Conservation (phyloP, 192 early-diverging fungal species). For the Mortierella alpina region DNA sequence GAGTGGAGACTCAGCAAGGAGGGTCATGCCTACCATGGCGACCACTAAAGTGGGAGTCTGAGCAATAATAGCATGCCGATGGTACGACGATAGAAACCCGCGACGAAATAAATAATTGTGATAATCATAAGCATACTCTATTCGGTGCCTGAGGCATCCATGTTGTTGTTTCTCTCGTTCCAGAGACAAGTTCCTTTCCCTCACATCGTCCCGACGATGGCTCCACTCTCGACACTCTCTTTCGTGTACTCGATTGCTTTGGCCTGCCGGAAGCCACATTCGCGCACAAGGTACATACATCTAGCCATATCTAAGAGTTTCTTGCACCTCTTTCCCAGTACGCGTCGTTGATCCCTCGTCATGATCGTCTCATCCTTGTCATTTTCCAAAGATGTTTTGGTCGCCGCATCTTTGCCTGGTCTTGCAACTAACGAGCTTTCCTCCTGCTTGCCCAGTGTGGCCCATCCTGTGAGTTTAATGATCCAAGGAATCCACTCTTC, state of each 20-base stretch:
- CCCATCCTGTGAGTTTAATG: conserved; percentile 47
- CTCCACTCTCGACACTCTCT: conserved; percentile 49
- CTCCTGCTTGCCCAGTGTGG: conserved; percentile 40
- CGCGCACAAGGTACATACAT: conserved; percentile 37
- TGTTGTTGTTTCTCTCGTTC: not conserved
- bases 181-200: not conserved
- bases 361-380: conserved; percentile 1
- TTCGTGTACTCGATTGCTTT: conserved; percentile 43
- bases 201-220: conserved; percentile 41
- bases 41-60: conserved; percentile 1
- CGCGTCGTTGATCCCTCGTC: conserved; percentile 36
- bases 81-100: too few relatives aligned
- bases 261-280: conserved; percentile 44
- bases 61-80: too few relatives aligned
- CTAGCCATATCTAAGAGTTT: conserved; percentile 46
- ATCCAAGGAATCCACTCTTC: conserved; percentile 46
- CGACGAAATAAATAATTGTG: too few relatives aligned
- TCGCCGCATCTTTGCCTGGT: conserved; percentile 37
- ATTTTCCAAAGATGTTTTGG: not conserved
- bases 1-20: conserved; percentile 53
- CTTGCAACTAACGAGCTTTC: conserved; percentile 39
- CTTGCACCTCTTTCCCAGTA: conserved; percentile 48
- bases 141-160: too few relatives aligned
- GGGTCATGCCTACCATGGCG: conserved; percentile 35
- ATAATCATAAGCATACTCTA: too few relatives aligned